Conservation (phyloP, 257 asterid species). For the Scutellaria barbata region DNA sequence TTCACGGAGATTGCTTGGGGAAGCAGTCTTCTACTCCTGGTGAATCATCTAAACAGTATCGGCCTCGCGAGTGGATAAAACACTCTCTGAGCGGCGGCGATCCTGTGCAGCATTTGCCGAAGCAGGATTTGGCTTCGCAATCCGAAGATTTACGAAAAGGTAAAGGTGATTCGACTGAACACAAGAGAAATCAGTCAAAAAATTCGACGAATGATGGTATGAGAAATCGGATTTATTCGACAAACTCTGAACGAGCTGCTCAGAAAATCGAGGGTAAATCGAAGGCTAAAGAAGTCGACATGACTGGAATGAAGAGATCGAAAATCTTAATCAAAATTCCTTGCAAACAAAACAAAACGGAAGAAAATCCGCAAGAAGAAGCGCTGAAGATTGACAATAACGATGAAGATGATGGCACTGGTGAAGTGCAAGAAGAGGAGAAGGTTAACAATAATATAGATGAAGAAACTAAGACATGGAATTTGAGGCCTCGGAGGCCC, state of each 20-base stretch:
- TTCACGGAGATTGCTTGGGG: slow-evolving; percentile 37
- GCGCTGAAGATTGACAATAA: slow-evolving; percentile 30
- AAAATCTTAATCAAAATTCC: slow-evolving; percentile 53
- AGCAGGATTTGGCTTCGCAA: slow-evolving; percentile 43
- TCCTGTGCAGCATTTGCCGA: slow-evolving; percentile 36
- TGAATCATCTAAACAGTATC: slow-evolving; percentile 39
- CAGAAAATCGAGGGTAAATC: slow-evolving; percentile 41
- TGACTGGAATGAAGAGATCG: slow-evolving; percentile 39
- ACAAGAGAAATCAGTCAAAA: slow-evolving; percentile 40
- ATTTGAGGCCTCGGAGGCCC: slow-evolving; percentile 63
- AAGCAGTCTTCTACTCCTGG: slow-evolving; percentile 42
- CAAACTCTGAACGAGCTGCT: slow-evolving; percentile 32
- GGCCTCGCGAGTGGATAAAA: slow-evolving; percentile 40
- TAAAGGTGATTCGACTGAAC: slow-evolving; percentile 43
- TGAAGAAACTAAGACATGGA: slow-evolving; percentile 61
- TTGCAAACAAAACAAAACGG: slow-evolving; percentile 44
- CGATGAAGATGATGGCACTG: slow-evolving; percentile 35
- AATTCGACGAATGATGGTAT: slow-evolving; percentile 28
- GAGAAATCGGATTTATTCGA: slow-evolving; percentile 28
- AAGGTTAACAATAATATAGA: slow-evolving; percentile 36
- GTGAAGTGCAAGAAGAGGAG: slow-evolving; percentile 39
- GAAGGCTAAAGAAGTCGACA: slow-evolving; percentile 40
- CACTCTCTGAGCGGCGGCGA: slow-evolving; percentile 42
- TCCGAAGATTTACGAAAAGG: slow-evolving; percentile 37
- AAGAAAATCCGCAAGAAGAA: slow-evolving; percentile 39